Evolutionary conservation across 2,329 filamentous ascomycete genomes (phyloP), one percentile per base, ranked within the genome.

Genomic region (Aspergillus neoniger): DNA sequence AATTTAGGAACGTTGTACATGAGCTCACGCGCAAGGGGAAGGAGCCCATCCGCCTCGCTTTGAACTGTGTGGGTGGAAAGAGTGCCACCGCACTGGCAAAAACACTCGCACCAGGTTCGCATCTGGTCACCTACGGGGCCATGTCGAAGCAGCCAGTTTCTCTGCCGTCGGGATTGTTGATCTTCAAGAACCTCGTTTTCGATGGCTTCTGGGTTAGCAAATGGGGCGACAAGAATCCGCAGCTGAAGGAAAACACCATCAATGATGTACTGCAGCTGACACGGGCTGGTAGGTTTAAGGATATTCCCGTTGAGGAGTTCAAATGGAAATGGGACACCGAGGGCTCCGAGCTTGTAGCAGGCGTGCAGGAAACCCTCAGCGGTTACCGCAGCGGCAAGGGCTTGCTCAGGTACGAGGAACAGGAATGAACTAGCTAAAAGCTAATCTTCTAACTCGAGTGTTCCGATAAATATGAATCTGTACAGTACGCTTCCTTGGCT

Each of bases 31-130:
- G 87, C 58, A 85, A 86, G 19, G 90, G 89, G 5, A 83, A 87
- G 49, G 89, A 93, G 63, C 82, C 85, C 14, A 83, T 98, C 57
- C 85, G 87, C 44, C 81, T 99, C 1, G 95, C 88, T 0, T 77
- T 99, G 60, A 99, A 99, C 76, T 98, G 95, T 74, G 94, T 99
- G 0, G 95, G 95, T 39, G 95, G 95, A 5, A 91, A 93, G 74
- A 87, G 88, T 10, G 92, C 92, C 4, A 89, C 89, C 28, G 85
- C 88, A 1, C 81, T 99, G 71, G 89, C 93, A 5, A 91, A 92
- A 70, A 84, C 85, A 6, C 82, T 99, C 3, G 83, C 84, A 5
- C 80, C 86, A 0, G 85, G 86, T 21, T 90, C 86, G 1, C 88
- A 89, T 59, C 82, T 98, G 76, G 92, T 99, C 23, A 96, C 94